Evolutionary conservation across 108 stramenopile species (phyloP), one percentile per base, ranked within the genome.

Genomic region (Skeletonema grethae): DNA sequence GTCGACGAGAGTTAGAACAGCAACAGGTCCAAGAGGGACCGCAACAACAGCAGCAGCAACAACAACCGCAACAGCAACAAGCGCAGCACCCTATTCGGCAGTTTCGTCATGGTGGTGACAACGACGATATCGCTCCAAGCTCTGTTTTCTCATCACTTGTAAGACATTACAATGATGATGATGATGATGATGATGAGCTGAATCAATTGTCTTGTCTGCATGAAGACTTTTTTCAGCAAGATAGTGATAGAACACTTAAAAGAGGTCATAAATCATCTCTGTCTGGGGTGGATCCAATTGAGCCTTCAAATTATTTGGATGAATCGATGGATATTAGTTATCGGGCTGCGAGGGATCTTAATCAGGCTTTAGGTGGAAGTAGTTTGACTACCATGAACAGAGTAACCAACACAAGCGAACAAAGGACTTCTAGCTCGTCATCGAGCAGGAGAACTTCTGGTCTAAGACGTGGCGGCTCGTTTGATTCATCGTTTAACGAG

Each of bases 1-100:
- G 64, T 20, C 62, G 30, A 66, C 48, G 50, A 59, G 60, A 46
- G 30, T 36, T 41, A 59, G 61, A 46, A 24, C 57, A 67, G 2
- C 48, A 31, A 13, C 24, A 18, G 4, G 20, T 18, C 25, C 30
- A 67, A 38, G 36, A 59, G 22, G 32, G 31, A 31, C 31, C n/a
- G n/a, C n/a, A 28, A 28, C 25, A 1, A 28, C 25, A 28, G 1
- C 25, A 28, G 25, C 25, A 28, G 25, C 25, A 1, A 28, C 25
- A 28, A 28, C 0, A 28, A 28, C 25, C 25, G 25, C 25, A 38
- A 1, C 36, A 22, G 13, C 28, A 34, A 67, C 48, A 56, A 50
- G 35, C 45, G 34, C 57, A 59, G 7, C 50, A 53, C 4, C 22
- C 50, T 22, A 3, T 53, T 24, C 6, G 50, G 9, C 50, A 53